Evolutionary conservation across 192 early-diverging fungal species (phyloP), one percentile per base, ranked within the genome.

Genomic region (Nowakowskiella sp.): DNA sequence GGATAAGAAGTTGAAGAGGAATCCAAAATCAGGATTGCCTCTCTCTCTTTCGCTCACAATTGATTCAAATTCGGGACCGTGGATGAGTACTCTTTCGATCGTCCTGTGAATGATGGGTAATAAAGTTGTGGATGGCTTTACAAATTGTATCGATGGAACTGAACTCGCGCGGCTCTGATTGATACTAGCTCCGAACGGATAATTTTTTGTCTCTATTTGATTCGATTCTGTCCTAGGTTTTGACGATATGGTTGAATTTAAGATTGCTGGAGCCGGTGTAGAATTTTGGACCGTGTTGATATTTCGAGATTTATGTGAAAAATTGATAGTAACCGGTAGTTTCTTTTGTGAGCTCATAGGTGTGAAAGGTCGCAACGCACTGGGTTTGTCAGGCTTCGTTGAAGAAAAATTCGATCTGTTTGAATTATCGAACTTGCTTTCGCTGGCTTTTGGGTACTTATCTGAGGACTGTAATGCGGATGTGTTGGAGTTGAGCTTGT

Each of bases 61-160:
- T 6, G 71, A 68, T 66, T 89, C 91, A 58, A 96, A 94, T 19
- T 47, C 60, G 4, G 82, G 78, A 0, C 93, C 93, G 61, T 82
- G 66, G 34, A 68, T 60, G 1, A 92, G 44, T 0, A 91, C 85
- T 32, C 86, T 80, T 59, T 94, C 89, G 4, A 91, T 73, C 21
- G 81, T 82, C 47, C 89, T 83, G 72, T 97, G 90, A 31, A 97
- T 93, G 36, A 81, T 30, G 49, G 13, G 31, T 43, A 39, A 13
- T 39, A 19, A 39, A 39, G 19, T 39, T 19, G 13, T 19, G 13
- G 36, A 19, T 19, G 36, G 36, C 13, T 13, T 19, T 13, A 39
- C 36, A 13, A 19, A 13, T 39, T 13, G 19, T 39, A 13, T 19
- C 19, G 36, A 19, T 39, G 36, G 36, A 39, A n/a, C n/a, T n/a